Conservation (phyloP, 192 early-diverging fungal species). For the Backusella luteola region DNA sequence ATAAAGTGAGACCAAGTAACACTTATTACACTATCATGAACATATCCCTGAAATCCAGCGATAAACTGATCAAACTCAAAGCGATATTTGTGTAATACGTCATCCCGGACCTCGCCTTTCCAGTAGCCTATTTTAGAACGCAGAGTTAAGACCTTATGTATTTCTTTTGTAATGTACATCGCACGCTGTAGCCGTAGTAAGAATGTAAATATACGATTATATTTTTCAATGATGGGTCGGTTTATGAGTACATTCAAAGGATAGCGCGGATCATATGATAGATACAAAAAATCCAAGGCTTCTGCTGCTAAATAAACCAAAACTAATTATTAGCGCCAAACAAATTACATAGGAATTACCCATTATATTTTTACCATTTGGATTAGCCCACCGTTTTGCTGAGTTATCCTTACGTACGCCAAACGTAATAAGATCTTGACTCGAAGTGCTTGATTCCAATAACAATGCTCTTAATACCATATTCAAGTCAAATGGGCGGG, state of each 20-base stretch:
- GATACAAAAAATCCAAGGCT: slow-evolving; percentile 51
- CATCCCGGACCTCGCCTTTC: neutral
- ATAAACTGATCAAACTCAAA: slow-evolving; percentile 53
- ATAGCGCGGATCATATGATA: slow-evolving; percentile 44
- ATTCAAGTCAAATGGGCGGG: slow-evolving; percentile 16
- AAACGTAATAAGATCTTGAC: slow-evolving; percentile 18
- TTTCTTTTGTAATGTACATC: slow-evolving; percentile 33
- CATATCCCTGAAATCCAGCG: slow-evolving; percentile 42
- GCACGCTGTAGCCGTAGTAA: slow-evolving; percentile 41
- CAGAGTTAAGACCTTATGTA: slow-evolving; percentile 29
- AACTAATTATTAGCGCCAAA: neutral
- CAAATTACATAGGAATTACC: neutral
- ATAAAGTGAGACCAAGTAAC: slow-evolving; percentile 47
- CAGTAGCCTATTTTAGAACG: slow-evolving; percentile 19
- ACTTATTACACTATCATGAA: slow-evolving; percentile 41
- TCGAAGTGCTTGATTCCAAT: slow-evolving; percentile 13
- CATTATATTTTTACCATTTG: slow-evolving; percentile 33
- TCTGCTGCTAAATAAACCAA: slow-evolving; percentile 22
- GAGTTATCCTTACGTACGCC: slow-evolving; percentile 1
- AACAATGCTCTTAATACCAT: slow-evolving; percentile 33
- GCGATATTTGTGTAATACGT: slow-evolving; percentile 37
- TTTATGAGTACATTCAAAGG: slow-evolving; percentile 48
- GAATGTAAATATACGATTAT: slow-evolving; percentile 50
- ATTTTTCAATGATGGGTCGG: slow-evolving; percentile 35
- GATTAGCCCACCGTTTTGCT: slow-evolving; percentile 29